Percentiles rank a stretch among this genome's conserved stretches.
Conservation (phyloP, 768 basidiomycete species). For the Rossbeevera mucosa region DNA sequence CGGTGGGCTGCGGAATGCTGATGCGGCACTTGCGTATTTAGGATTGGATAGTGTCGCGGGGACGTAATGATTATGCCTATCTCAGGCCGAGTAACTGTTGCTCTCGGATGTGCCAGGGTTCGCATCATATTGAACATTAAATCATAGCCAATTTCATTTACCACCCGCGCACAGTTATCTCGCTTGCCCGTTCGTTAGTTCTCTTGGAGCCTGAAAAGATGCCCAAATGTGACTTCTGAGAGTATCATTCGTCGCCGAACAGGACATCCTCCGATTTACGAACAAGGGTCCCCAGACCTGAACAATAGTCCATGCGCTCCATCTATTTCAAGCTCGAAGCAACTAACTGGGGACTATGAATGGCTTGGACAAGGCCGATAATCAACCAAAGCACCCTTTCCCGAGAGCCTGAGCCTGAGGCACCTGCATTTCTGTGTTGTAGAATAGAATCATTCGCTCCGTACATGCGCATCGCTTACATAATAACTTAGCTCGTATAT, state of each 20-base stretch:
- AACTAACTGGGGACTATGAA: neutral
- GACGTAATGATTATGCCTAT: neutral
- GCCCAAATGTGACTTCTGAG: too few relatives aligned
- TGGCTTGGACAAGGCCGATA: neutral
- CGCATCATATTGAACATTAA: neutral
- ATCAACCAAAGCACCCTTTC: neutral
- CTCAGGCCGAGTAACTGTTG: neutral
- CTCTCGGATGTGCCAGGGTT: neutral
- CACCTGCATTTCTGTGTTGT: neutral
- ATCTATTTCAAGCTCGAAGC: neutral
- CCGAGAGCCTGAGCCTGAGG: too few relatives aligned
- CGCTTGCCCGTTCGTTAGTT: neutral
- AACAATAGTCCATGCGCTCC: neutral
- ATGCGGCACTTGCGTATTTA: conserved; percentile 11
- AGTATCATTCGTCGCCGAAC: neutral
- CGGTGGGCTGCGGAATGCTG: neutral
- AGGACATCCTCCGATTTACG: neutral
- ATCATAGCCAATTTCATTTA: neutral
- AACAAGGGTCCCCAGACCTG: neutral
- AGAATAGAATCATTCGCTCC: too few relatives aligned
- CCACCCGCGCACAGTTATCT: neutral
- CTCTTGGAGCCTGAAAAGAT: neutral
- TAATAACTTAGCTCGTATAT: too few relatives aligned
- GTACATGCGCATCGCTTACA: too few relatives aligned
- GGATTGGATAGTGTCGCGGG: neutral